phyloP scores from a whole-genome alignment of 352 stramenopile genomes.

The Pythium rhizo-oryzae region DNA sequence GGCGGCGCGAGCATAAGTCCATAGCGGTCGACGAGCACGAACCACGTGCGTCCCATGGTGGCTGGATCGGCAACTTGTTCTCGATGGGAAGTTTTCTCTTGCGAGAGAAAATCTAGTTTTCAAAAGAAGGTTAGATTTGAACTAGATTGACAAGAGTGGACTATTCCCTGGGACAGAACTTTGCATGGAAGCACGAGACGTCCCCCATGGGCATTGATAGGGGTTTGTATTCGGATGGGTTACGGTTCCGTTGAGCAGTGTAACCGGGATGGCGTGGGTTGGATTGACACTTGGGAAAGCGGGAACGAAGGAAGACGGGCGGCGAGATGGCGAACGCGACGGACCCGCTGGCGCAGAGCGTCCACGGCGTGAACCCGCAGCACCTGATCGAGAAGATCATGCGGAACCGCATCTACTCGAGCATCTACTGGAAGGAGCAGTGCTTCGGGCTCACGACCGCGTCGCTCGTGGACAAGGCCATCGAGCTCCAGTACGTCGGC shows the following conservation, averaged over 20 bases:
- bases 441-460: constrained; percentile 97
- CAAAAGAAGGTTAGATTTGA: no score
- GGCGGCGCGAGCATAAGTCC: not conserved
- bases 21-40: not conserved
- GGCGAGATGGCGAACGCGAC: constrained; percentile 84
- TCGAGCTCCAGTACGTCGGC: constrained; percentile 93
- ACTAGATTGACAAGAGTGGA: no score
- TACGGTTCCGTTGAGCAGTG: no score
- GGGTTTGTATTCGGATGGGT: no score
- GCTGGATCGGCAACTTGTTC: no score
- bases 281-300: not conserved
- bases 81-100: no score
- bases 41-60: not conserved
- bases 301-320: not conserved
- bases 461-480: constrained; percentile 96
- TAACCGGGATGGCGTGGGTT: not conserved
- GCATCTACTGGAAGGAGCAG: constrained; percentile 98
- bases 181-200: no score
- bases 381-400: constrained; percentile 99
- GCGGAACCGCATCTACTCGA: constrained; percentile 95
- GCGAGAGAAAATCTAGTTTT: no score
- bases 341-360: constrained; percentile 86
- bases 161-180: no score
- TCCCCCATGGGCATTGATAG: no score
- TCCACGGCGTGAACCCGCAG: constrained; percentile 98